These are phyloP conservation scores for Penicillium sp. DNA, from an alignment of 2,329 filamentous ascomycete species.

Conservation along the genomic window DNA sequence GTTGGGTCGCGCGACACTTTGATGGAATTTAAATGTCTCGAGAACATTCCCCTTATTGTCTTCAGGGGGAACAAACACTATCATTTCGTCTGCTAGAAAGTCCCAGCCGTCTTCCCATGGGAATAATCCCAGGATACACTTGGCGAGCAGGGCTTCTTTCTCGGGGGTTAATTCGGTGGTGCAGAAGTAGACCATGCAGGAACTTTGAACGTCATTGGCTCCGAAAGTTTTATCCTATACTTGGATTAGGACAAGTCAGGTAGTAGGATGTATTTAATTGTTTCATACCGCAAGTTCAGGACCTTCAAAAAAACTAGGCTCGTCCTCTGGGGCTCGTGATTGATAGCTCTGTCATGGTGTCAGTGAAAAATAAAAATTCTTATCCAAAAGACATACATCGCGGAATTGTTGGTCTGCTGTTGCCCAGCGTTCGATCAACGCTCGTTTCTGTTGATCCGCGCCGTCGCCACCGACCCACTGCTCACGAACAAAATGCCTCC, in stretches of 20 bases:
- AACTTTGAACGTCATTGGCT: not conserved
- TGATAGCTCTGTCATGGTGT: conserved; percentile 10
- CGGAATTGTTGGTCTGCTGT: conserved; percentile 14
- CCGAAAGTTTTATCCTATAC: not conserved
- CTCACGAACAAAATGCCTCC: conserved; percentile 16
- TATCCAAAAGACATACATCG: conserved; percentile 7
- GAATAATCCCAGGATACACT: conserved; percentile 15
- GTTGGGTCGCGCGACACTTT: conserved; percentile 16
- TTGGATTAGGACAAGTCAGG: conserved; percentile 4
- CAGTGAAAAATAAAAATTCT: conserved; percentile 2
- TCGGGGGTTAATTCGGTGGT: conserved; percentile 9
- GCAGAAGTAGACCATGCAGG: conserved; percentile 8
- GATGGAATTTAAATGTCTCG: conserved; percentile 12
- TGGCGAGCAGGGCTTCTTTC: conserved; percentile 17
- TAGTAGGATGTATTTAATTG: not conserved
- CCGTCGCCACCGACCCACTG: conserved; percentile 11
- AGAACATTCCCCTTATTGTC: conserved; percentile 8
- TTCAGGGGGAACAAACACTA: conserved; percentile 5
- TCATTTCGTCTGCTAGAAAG: conserved; percentile 11
- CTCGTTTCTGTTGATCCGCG: conserved; percentile 15
- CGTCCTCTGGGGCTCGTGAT: conserved; percentile 12
- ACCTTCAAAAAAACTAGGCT: conserved; percentile 7
- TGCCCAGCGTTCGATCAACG: conserved; percentile 15
- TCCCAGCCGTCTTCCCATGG: conserved; percentile 11
- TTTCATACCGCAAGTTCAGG: conserved; percentile 9